These are phyloP conservation scores for Alnus glutinosa DNA, from an alignment of 306 rosid species.

Conservation along the genomic window DNA sequence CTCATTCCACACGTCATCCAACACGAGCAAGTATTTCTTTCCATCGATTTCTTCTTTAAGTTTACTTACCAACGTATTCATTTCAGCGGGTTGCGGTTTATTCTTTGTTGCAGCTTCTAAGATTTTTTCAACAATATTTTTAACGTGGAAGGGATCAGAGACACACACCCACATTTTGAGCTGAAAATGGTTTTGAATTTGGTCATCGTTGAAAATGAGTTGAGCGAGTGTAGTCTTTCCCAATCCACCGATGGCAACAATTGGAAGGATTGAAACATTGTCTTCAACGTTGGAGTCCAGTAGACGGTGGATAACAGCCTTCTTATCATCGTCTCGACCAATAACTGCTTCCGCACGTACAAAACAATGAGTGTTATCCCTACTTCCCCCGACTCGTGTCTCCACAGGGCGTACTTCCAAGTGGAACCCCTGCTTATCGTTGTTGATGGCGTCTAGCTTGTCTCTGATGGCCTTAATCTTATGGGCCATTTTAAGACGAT, in stretches of 20 bases:
- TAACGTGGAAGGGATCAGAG: neutral
- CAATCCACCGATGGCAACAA: slow-evolving; percentile 19
- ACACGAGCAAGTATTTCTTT: neutral
- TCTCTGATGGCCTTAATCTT: neutral
- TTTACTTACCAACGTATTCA: neutral
- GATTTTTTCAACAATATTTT: neutral
- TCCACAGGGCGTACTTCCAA: neutral
- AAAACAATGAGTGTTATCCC: neutral
- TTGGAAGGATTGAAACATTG: too few relatives aligned
- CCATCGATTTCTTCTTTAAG: neutral
- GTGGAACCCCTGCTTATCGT: neutral
- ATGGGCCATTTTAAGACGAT: neutral
- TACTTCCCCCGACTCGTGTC: too few relatives aligned
- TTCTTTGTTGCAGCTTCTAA: neutral
- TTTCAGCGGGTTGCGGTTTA: neutral
- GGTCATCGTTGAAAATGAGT: neutral
- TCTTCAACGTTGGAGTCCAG: too few relatives aligned
- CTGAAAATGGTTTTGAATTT: neutral
- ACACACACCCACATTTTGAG: slow-evolving; percentile 8
- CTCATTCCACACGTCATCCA: too few relatives aligned
- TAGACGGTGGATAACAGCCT: too few relatives aligned
- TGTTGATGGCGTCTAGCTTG: neutral
- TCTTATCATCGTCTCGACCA: too few relatives aligned
- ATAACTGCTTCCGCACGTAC: too few relatives aligned
- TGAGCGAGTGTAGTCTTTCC: slow-evolving; percentile 29